Base-by-base conservation (phyloP, 108 stramenopile species). In the Pseudonitzschia pungens region DNA sequence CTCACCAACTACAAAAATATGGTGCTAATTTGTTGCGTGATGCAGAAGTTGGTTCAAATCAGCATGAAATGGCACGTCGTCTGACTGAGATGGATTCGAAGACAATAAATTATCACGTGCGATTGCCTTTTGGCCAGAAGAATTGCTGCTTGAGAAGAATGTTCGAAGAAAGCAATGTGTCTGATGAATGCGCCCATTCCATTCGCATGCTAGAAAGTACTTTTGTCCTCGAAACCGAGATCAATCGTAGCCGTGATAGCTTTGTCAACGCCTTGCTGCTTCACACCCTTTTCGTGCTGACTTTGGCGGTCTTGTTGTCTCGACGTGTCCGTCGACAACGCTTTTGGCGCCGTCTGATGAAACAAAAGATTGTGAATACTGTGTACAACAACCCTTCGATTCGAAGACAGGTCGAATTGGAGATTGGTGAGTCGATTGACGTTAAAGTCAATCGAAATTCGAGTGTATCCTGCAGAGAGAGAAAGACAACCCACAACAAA, bases 11-110 rank as follows among this genome's bases (percentile, higher is more conserved):
- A n/a, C n/a, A n/a, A n/a, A n/a, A n/a, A n/a, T n/a, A n/a, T n/a
- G n/a, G n/a, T n/a, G n/a, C n/a, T n/a, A n/a, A n/a, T n/a, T n/a
- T n/a, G n/a, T n/a, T n/a, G n/a, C n/a, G n/a, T n/a, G n/a, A n/a
- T n/a, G n/a, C n/a, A n/a, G n/a, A 75, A 32, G 66, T 52, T 28
- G 57, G 43, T 43, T 33, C 60, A 18, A 71, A 76, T 9, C 44
- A 58, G 31, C 44, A 33, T 44, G 68, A 68, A 28, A 68, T 82
- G 60, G 81, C 76, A 6, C 81, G 81, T 64, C 81, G 81, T 55
- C 68, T 82, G 77, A 75, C 77, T 20, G 81, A 82, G 53, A 48
- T 82, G 58, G 70, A 68, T 43, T 27, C 77, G 41, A 52, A 67
- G 15, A 65, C 44, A 15, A 50, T 82, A 42, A 51, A 72, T 20